Conservation (phyloP, 257 asterid genomes). For the Solanum sparsipilum region DNA sequence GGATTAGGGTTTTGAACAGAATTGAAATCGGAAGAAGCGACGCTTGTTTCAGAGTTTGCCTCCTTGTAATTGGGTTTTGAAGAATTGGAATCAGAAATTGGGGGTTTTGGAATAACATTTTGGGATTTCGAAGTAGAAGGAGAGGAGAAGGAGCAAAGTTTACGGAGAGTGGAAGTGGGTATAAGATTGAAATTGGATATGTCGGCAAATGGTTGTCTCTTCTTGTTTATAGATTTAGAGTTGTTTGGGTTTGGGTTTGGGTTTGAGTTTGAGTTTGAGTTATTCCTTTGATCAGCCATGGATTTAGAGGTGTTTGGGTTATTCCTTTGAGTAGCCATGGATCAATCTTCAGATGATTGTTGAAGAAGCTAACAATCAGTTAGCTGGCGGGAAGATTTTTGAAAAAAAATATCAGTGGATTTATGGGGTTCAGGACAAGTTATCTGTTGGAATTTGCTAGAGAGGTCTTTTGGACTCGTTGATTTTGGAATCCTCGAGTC, state of each 20-base stretch:
- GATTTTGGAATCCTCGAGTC: background rate
- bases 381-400: background rate
- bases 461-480: background rate
- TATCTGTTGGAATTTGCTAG: background rate
- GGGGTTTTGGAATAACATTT: conserved; percentile 11
- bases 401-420: background rate
- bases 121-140: background rate
- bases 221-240: background rate
- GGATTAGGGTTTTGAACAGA: conserved; percentile 22
- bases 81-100: conserved; percentile 7
- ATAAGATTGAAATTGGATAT: conserved; percentile 31
- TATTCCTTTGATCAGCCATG: background rate
- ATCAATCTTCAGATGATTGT: background rate
- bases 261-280: too few species aligned
- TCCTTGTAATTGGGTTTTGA: conserved; percentile 7
- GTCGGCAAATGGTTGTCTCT: conserved; percentile 37
- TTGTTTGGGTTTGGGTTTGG: background rate
- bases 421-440: background rate
- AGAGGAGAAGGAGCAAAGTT: conserved; percentile 12
- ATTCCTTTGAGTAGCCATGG: background rate
- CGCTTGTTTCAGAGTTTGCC: conserved; percentile 33
- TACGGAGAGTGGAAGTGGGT: conserved; percentile 34
- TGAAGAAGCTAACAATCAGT: background rate
- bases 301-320: background rate
- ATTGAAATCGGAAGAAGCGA: conserved; percentile 35